Percentiles rank a stretch among this genome's conserved stretches.
Evolutionary conservation across 805 yeast genomes (phyloP).

Genomic region (baker's yeast (Saccharomyces cerevisiae)): DNA sequence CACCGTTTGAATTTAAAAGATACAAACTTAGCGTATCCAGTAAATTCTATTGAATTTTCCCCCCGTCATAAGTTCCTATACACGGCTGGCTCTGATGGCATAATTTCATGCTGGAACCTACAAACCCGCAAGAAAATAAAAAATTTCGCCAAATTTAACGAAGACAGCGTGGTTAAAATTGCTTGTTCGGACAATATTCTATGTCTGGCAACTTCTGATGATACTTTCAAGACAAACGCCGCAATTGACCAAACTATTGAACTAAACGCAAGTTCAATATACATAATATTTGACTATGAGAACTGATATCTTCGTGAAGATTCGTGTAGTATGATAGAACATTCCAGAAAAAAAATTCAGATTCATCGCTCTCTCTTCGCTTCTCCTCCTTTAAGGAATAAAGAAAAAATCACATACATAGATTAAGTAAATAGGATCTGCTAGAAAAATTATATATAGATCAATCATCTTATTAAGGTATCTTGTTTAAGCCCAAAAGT

Average conservation of each 20-base stretch:
- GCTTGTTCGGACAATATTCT: conserved; percentile 26
- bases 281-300: conserved; percentile 8
- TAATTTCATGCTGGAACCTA: conserved; percentile 85
- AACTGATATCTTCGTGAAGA: background rate
- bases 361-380: background rate
- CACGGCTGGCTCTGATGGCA: conserved; percentile 90
- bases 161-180: conserved; percentile 36
- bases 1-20: conserved; percentile 47
- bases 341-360: conserved; percentile 6
- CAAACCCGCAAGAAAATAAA: conserved; percentile 69
- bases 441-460: background rate
- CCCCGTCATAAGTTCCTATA: conserved; percentile 68
- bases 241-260: conserved; percentile 15
- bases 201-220: conserved; percentile 44
- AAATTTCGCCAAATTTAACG: conserved; percentile 49
- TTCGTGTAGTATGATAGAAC: conserved; percentile 5
- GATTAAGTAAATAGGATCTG: background rate
- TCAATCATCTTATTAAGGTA: background rate
- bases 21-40: conserved; percentile 59
- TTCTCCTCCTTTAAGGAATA: background rate
- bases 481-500: background rate
- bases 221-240: conserved; percentile 36
- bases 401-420: background rate
- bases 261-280: conserved; percentile 20
- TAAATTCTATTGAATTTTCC: conserved; percentile 70